Evolutionary conservation across 1,139 yeast species (phyloP).

Genomic region (Spathaspora sp.): DNA sequence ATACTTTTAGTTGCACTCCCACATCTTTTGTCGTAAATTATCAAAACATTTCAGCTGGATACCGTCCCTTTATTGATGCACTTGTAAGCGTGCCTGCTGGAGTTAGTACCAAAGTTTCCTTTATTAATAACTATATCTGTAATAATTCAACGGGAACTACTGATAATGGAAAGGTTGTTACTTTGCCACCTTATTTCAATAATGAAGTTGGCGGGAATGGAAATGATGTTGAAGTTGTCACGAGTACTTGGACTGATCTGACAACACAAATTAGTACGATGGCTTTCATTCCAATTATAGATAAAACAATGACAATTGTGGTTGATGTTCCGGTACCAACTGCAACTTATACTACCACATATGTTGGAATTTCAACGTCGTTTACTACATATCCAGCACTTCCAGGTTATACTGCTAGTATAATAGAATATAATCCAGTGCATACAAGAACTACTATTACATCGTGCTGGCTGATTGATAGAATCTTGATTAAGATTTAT

Average conservation of each 20-base stretch:
- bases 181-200: constrained; percentile 14
- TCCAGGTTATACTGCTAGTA: constrained; percentile 12
- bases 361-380: constrained; percentile 15
- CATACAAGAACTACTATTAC: constrained; percentile 14
- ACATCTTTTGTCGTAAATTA: constrained; percentile 15
- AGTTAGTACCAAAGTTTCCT: neutral
- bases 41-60: constrained; percentile 30
- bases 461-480: constrained; percentile 12
- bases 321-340: constrained; percentile 21
- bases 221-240: constrained; percentile 19
- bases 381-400: constrained; percentile 14
- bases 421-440: constrained; percentile 14
- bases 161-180: constrained; percentile 1
- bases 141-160: neutral
- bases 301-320: constrained; percentile 17
- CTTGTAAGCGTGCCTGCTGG: constrained; percentile 9
- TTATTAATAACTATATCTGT: constrained; percentile 17
- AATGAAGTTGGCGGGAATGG: constrained; percentile 21
- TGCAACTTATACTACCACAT: constrained; percentile 17
- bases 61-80: constrained; percentile 28
- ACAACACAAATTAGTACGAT: constrained; percentile 22
- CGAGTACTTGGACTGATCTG: constrained; percentile 25
- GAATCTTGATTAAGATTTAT: constrained; percentile 4
- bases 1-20: constrained; percentile 18
- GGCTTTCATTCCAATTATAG: constrained; percentile 12